Conservation (phyloP, 768 basidiomycete species). For the Lactarius sanguifluus region DNA sequence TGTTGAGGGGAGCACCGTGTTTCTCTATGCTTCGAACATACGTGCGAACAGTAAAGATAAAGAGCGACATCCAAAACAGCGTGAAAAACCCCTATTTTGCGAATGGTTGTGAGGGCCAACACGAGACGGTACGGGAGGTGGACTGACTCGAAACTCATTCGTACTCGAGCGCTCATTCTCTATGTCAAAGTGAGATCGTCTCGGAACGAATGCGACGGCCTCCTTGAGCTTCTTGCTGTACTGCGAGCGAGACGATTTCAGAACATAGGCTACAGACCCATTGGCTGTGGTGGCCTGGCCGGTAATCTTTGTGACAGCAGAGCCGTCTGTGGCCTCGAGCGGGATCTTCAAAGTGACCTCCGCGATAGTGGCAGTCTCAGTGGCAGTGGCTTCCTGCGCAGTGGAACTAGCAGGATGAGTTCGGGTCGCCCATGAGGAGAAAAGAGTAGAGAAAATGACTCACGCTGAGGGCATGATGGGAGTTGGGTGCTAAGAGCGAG, state of each 20-base stretch:
- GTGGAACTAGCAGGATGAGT: not conserved
- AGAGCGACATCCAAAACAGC: constrained; percentile 91
- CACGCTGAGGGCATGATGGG: constrained; percentile 12
- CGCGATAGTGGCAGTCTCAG: not conserved
- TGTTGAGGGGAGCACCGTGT: constrained; percentile 74
- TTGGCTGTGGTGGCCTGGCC: constrained; percentile 47
- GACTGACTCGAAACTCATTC: constrained; percentile 79
- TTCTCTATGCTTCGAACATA: constrained; percentile 75
- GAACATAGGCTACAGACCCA: constrained; percentile 69
- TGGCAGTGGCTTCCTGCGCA: not conserved
- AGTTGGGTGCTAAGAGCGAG: not conserved
- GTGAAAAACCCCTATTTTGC: constrained; percentile 83
- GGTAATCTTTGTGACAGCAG: constrained; percentile 17
- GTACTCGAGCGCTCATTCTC: constrained; percentile 66
- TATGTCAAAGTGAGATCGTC: constrained; percentile 83
- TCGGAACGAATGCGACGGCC: constrained; percentile 81
- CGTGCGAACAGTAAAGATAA: constrained; percentile 75
- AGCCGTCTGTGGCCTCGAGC: constrained; percentile 7
- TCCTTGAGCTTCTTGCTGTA: constrained; percentile 77
- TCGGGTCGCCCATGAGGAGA: not conserved
- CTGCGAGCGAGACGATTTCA: constrained; percentile 72
- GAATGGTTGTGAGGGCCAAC: not conserved
- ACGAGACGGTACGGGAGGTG: not conserved
- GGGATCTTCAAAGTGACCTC: constrained; percentile 12
- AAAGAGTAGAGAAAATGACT: not conserved